Evolutionary conservation across 2,329 filamentous ascomycete genomes (phyloP), one percentile per base, ranked within the genome.

Genomic region (Ophiocordyceps robertsii): DNA sequence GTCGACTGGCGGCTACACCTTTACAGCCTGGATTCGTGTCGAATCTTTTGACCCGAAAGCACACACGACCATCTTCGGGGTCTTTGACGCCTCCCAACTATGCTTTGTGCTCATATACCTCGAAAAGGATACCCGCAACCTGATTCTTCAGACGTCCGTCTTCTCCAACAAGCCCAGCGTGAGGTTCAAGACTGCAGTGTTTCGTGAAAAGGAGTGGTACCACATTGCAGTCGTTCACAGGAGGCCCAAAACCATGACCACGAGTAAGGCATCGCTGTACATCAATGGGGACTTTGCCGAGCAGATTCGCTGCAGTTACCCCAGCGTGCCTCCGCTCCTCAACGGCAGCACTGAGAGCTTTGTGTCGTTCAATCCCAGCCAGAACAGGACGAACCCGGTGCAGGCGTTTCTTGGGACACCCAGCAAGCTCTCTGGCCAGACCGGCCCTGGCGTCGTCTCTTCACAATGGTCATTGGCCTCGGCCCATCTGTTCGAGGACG

Each of bases 131-230:
- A 94, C 87, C 2, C 84, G 77, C 46, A 92, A 95, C 62, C 84
- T 98, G 51, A 98, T 98, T 51, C 68, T 98, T 6, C 92, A 98
- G 63, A 96, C 93, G 8, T 95, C 92, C 16, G 84, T 96, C 46
- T 85, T 80, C 41, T 88, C 88, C 9, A 72, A 79, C 41, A 78
- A 84, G 45, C 90, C 92, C 3, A 96, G 90, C 60, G 85, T 98
- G 38, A 79, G 92, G 43, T 98, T 98, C 70, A 94, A 92, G 59
- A 83, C 83, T 3, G 76, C 81, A 11, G 68, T 72, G 1, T 96
- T 98, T 55, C 69, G 80, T 51, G 73, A 84, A 48, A 75, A 79
- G 43, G 73, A 69, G 52, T 98, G 92, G 92, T 98, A 98, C 60
- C 92, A 98, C 60, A 77, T 98, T 53, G 86, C 82, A 37, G 66